Base-by-base conservation (phyloP, 768 basidiomycete genomes). In the Rossbeevera mucosa region DNA sequence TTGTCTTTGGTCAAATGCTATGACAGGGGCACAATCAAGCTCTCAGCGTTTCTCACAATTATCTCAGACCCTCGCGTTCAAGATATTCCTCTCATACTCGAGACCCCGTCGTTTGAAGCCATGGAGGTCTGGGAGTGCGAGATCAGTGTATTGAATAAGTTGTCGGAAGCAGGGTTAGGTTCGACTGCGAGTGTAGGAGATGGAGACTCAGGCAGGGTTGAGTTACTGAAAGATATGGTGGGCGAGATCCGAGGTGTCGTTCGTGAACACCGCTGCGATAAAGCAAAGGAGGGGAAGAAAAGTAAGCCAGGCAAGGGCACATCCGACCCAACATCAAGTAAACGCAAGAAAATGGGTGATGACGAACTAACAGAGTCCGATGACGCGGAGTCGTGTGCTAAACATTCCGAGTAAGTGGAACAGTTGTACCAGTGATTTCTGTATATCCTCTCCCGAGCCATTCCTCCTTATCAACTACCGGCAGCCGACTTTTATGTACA, bases 1-100 rank as follows among this genome's bases (percentile, higher is more conserved):
- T 14, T 30, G 33, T 18, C 36, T 3, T 47, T 44, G 52, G 14
- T 7, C 12, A 36, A 46, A 40, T 40, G 14, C 12, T 16, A 48
- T 41, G 9, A 11, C 30, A 91, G 88, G 7, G 91, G 91, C 1
- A 71, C 83, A 44, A 76, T 93, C 36, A 81, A 81, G 8, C 72
- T 92, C 4, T 55, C 61, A 0, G 74, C 81, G 0, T 93, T 93
- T 68, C 71, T 74, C 26, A 75, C 81, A 54, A 80, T 91, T 46
- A 72, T 92, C 48, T 77, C 78, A 8, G 91, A 93, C 61, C 71
- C 77, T 4, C 81, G 88, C 16, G 75, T 83, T 25, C 78, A 81
- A 51, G 66, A 77, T 42, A 84, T 93, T 29, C 91, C 91, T 1
- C 76, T 94, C 30, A 81, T 94, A 28, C 76, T 93, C 13, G 91